Percentiles rank a stretch among this genome's conserved stretches.
Evolutionary conservation across 352 stramenopile genomes (phyloP).

Genomic region (Globisporangium paddicum): DNA sequence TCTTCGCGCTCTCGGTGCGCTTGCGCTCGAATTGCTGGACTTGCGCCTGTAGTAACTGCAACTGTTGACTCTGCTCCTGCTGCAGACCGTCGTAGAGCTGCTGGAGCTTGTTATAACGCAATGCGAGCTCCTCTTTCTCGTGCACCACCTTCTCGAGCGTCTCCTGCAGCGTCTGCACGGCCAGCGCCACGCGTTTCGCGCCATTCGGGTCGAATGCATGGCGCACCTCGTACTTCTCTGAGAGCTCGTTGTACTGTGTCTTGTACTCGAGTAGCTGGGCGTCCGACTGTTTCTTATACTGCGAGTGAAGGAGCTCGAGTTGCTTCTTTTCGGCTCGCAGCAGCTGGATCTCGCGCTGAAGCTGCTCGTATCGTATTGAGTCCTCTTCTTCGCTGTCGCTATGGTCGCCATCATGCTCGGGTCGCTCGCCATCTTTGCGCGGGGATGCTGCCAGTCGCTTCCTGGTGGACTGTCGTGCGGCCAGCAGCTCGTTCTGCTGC

Average conservation of each 20-base stretch:
- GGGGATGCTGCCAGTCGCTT: background rate
- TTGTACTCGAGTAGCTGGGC: slow-evolving; percentile 21
- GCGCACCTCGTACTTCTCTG: slow-evolving; percentile 46
- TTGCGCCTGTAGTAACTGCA: slow-evolving; percentile 18
- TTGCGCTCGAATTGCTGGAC: slow-evolving; percentile 17
- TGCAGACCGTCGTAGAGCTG: slow-evolving; percentile 31
- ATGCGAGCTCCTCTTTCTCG: slow-evolving; percentile 64
- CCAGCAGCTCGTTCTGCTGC: slow-evolving; percentile 28
- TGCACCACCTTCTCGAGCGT: slow-evolving; percentile 48
- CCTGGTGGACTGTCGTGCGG: slow-evolving; percentile 15
- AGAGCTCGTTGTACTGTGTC: slow-evolving; percentile 27
- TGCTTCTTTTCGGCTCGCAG: slow-evolving; percentile 44
- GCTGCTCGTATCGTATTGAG: slow-evolving; percentile 8
- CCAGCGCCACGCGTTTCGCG: slow-evolving; percentile 40
- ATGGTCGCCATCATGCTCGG: slow-evolving; percentile 11
- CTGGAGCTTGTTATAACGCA: slow-evolving; percentile 34
- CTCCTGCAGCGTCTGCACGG: slow-evolving; percentile 47
- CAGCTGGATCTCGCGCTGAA: slow-evolving; percentile 45
- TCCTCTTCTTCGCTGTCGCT: slow-evolving; percentile 14
- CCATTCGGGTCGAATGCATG: slow-evolving; percentile 54
- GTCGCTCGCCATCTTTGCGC: slow-evolving; percentile 4
- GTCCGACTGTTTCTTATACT: slow-evolving; percentile 34
- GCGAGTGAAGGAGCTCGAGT: slow-evolving; percentile 29
- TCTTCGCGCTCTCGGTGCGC: slow-evolving; percentile 17
- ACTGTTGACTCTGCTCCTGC: slow-evolving; percentile 17